These are phyloP conservation scores for Amanita rubescens DNA, from an alignment of 768 basidiomycete species.

Conservation along the genomic window DNA sequence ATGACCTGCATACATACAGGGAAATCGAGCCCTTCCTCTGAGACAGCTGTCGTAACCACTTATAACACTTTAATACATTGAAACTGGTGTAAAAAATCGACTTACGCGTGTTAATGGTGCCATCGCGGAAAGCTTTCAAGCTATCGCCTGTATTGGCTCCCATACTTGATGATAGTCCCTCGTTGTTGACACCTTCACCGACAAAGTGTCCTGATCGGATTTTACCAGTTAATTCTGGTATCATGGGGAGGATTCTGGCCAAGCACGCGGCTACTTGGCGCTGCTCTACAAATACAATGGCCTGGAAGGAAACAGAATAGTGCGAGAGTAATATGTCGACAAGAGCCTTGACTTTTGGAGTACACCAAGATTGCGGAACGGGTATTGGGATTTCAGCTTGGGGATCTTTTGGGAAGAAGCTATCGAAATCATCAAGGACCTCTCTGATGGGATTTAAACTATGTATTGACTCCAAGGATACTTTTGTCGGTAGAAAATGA, in stretches of 20 bases:
- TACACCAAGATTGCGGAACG: slow-evolving; percentile 55
- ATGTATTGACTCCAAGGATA: slow-evolving; percentile 10
- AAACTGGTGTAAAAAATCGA: slow-evolving; percentile 10
- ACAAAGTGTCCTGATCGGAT: slow-evolving; percentile 61
- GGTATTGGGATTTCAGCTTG: slow-evolving; percentile 28
- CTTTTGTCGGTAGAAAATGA: slow-evolving; percentile 9
- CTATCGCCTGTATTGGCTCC: slow-evolving; percentile 48
- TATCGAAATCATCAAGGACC: slow-evolving; percentile 39
- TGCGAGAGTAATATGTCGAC: slow-evolving; percentile 52
- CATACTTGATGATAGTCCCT: slow-evolving; percentile 32
- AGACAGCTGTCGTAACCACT: slow-evolving; percentile 83
- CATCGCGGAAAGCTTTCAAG: slow-evolving; percentile 57
- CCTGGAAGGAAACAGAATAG: slow-evolving; percentile 55
- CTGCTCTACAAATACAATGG: slow-evolving; percentile 84
- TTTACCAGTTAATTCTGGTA: slow-evolving; percentile 49
- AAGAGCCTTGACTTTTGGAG: slow-evolving; percentile 63
- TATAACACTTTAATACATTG: slow-evolving; percentile 4
- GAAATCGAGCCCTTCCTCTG: slow-evolving; percentile 91
- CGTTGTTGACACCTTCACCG: slow-evolving; percentile 51
- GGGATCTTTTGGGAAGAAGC: slow-evolving; percentile 36
- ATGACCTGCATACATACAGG: slow-evolving; percentile 45
- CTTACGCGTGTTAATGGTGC: slow-evolving; percentile 62
- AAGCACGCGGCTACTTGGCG: slow-evolving; percentile 72
- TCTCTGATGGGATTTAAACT: slow-evolving; percentile 26
- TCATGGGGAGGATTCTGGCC: slow-evolving; percentile 51